Percentiles rank a stretch among this genome's conserved stretches.
These are phyloP conservation scores for Secale cereale DNA, from an alignment of 176 grass and related monocot genomes.

Conservation along the genomic window DNA sequence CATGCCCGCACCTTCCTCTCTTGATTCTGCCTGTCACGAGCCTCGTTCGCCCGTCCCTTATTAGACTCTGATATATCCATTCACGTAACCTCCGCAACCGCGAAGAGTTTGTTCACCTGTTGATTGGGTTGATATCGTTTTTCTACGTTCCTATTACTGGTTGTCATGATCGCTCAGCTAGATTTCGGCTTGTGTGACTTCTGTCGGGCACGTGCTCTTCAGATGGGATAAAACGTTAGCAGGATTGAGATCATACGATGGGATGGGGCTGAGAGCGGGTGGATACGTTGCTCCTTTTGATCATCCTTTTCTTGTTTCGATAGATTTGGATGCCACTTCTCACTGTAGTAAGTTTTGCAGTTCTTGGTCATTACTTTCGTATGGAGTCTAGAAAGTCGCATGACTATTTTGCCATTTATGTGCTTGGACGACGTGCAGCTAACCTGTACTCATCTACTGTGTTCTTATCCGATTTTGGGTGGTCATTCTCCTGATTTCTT, in stretches of 20 bases:
- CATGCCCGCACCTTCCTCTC: background rate
- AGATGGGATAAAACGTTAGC: background rate
- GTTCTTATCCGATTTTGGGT: constrained; percentile 20
- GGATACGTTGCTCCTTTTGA: constrained; percentile 24
- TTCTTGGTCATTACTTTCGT: background rate
- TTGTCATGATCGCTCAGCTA: background rate
- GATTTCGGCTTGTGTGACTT: background rate
- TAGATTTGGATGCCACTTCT: constrained; percentile 35
- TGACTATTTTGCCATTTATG: constrained; percentile 41
- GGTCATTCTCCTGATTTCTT: constrained; percentile 17
- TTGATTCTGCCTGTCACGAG: background rate
- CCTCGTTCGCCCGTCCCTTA: background rate
- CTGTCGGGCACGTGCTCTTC: background rate
- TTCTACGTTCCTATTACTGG: background rate
- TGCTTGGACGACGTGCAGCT: constrained; percentile 3
- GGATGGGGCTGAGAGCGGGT: constrained; percentile 8
- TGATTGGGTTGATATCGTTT: background rate
- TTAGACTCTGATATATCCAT: background rate
- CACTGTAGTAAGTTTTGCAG: background rate
- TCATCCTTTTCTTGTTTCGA: constrained; percentile 34
- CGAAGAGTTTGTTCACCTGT: background rate
- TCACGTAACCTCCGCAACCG: no score
- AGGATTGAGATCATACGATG: constrained; percentile 2
- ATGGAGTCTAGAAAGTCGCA: constrained; percentile 46
- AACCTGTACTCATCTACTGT: constrained; percentile 4